phyloP scores from a whole-genome alignment of 2,329 filamentous ascomycete species.

The Trichoderma atrobrunneum region DNA sequence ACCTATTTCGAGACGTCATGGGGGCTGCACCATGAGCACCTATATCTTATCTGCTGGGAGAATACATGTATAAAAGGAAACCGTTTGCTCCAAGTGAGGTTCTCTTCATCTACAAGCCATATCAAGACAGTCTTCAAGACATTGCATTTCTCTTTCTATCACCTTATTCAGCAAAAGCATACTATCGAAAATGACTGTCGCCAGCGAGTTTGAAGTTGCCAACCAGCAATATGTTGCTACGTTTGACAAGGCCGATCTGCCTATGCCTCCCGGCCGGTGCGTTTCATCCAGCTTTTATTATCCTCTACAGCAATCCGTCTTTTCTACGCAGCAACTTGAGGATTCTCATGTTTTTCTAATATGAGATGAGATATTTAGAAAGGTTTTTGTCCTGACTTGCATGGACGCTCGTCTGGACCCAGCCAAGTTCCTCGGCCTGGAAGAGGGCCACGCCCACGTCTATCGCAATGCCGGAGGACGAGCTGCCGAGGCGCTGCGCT shows the following conservation, averaged over 20 bases:
- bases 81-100: neutral
- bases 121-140: neutral
- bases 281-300: slow-evolving; percentile 18
- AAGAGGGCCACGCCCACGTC: slow-evolving; percentile 73
- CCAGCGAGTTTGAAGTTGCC: slow-evolving; percentile 29
- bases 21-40: neutral
- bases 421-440: slow-evolving; percentile 64
- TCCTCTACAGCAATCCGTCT: neutral
- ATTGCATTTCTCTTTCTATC: neutral
- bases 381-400: slow-evolving; percentile 59
- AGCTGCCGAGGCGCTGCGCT: slow-evolving; percentile 67
- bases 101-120: neutral
- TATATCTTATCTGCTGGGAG: neutral
- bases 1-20: neutral
- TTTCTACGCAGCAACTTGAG: too few relatives aligned
- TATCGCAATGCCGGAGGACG: slow-evolving; percentile 71
- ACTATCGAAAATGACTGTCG: slow-evolving; percentile 22
- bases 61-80: neutral
- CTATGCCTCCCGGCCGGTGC: slow-evolving; percentile 60
- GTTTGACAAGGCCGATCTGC: slow-evolving; percentile 65
- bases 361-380: slow-evolving; percentile 25
- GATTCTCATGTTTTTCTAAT: neutral
- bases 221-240: slow-evolving; percentile 57
- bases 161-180: too few relatives aligned
- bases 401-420: slow-evolving; percentile 79